phyloP scores from a whole-genome alignment of 495 filamentous ascomycete species.

The Letharia lupina region DNA sequence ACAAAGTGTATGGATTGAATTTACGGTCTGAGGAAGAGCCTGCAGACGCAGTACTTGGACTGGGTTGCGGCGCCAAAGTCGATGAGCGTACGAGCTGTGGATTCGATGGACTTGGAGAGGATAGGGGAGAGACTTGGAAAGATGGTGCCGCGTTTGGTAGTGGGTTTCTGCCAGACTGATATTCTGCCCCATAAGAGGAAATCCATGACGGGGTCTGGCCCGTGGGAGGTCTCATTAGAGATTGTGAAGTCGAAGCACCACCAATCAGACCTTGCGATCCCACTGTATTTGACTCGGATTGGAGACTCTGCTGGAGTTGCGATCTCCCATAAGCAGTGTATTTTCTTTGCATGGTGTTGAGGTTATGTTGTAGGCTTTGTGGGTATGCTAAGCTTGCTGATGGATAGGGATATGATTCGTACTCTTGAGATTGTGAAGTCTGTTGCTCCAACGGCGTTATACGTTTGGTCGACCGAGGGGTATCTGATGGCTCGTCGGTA shows the following conservation, averaged over 20 bases:
- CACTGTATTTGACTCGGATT: constrained; percentile 23
- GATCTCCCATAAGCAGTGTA: constrained; percentile 16
- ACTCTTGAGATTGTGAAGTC: constrained; percentile 32
- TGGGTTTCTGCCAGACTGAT: constrained; percentile 29
- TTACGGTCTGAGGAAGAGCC: constrained; percentile 31
- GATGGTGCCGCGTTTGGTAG: constrained; percentile 31
- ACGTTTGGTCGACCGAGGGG: constrained; percentile 38
- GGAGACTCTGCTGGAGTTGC: constrained; percentile 16
- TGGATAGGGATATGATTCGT: constrained; percentile 26
- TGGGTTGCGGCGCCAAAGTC: constrained; percentile 54
- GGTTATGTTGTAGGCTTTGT: constrained; percentile 37
- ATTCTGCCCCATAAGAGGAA: constrained; percentile 33
- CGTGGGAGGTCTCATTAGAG: constrained; percentile 35
- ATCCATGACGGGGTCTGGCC: constrained; percentile 41
- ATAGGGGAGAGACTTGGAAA: constrained; percentile 31
- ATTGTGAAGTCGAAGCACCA: constrained; percentile 27
- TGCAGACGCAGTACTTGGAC: constrained; percentile 34
- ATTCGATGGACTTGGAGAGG: constrained; percentile 42
- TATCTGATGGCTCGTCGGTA: constrained; percentile 40
- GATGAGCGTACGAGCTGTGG: constrained; percentile 78
- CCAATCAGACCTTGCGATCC: constrained; percentile 30
- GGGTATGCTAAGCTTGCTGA: constrained; percentile 35
- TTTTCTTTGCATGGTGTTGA: constrained; percentile 27
- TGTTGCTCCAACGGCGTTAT: constrained; percentile 35
- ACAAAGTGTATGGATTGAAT: constrained; percentile 77